Conservation (phyloP, 768 basidiomycete species). For the Pleurotus platypus region DNA sequence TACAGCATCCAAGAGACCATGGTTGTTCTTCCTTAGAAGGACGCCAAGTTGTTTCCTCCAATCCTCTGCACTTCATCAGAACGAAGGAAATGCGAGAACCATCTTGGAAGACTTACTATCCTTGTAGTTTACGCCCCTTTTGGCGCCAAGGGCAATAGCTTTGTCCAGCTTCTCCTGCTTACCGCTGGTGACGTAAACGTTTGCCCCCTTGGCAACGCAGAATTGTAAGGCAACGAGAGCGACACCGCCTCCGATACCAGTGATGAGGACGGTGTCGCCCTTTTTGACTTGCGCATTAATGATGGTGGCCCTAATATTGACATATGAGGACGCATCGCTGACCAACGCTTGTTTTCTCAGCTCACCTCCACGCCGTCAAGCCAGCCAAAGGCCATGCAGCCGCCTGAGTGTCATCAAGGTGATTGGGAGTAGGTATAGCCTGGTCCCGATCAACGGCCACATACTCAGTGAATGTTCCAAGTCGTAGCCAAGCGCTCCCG, state of each 20-base stretch:
- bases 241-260: constrained; percentile 83
- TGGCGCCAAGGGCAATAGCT: constrained; percentile 66
- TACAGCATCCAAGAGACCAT: constrained; percentile 47
- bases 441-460: constrained; percentile 69
- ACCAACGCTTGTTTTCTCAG: background rate
- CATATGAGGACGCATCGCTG: background rate
- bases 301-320: constrained; percentile 48
- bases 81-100: background rate
- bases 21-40: constrained; percentile 33
- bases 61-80: constrained; percentile 27
- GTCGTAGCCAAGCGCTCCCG: constrained; percentile 42
- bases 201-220: constrained; percentile 69
- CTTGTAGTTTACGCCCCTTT: constrained; percentile 75
- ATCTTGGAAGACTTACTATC: constrained; percentile 38
- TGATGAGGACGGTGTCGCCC: constrained; percentile 76
- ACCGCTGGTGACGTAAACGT: constrained; percentile 82
- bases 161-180: constrained; percentile 63
- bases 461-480: constrained; percentile 78
- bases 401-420: constrained; percentile 64
- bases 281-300: constrained; percentile 60
- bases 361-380: constrained; percentile 82
- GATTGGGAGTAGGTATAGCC: constrained; percentile 60
- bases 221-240: constrained; percentile 75
- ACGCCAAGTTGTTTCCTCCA: constrained; percentile 49
- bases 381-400: constrained; percentile 79